These are phyloP conservation scores for Phytophthora ohioensis DNA, from an alignment of 352 stramenopile genomes.

Conservation along the genomic window DNA sequence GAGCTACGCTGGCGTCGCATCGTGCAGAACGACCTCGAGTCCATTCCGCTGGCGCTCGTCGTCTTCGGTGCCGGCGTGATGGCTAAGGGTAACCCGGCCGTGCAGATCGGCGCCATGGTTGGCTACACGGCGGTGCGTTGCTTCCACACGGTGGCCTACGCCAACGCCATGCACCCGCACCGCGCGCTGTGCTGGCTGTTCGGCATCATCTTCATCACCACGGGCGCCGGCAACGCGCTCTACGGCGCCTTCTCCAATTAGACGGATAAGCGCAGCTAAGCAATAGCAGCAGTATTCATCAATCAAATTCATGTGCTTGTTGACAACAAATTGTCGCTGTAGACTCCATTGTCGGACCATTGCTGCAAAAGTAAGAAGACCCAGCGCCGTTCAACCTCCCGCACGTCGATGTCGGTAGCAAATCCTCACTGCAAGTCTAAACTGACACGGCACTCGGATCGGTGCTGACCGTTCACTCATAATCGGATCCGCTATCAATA, in stretches of 20 bases:
- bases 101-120: constrained; percentile 49
- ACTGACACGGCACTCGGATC: neutral
- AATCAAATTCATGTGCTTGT: constrained; percentile 16
- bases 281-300: constrained; percentile 8
- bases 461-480: neutral
- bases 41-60: constrained; percentile 59
- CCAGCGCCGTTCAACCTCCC: neutral
- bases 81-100: constrained; percentile 34
- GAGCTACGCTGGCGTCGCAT: constrained; percentile 63
- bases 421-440: neutral
- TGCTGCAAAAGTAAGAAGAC: neutral
- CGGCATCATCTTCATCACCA: constrained; percentile 49
- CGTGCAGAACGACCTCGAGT: constrained; percentile 71
- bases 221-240: constrained; percentile 41
- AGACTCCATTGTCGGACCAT: neutral
- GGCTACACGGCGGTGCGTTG: constrained; percentile 54
- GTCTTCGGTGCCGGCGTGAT: constrained; percentile 54
- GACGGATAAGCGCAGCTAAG: constrained; percentile 18
- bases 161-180: constrained; percentile 55
- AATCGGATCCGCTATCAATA: constrained; percentile 9
- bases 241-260: constrained; percentile 43
- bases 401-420: constrained; percentile 5
- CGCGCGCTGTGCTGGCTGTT: constrained; percentile 52
- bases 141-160: constrained; percentile 60
- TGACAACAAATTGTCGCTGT: neutral